Base-by-base conservation (phyloP, 2,329 filamentous ascomycete species). In the Trichoderma cornu-damae region DNA sequence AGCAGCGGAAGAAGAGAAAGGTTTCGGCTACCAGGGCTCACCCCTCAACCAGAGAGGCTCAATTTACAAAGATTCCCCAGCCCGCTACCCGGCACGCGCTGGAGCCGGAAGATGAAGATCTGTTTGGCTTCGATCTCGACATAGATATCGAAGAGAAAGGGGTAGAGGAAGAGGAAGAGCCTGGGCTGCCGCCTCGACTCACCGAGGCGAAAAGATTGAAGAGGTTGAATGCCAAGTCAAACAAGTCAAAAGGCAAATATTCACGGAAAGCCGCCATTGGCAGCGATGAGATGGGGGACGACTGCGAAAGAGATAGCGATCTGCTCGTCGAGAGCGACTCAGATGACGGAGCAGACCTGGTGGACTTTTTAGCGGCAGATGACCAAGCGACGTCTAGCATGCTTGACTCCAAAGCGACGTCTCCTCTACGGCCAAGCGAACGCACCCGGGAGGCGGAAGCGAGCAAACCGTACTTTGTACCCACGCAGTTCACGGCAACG, bases 321-420 rank as follows among this genome's bases (percentile, higher is more conserved):
- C 61, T 75, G 57, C 66, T 75, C 58, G 74, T 76, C 49, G 74
- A 71, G 16, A 74, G 77, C 60, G 77, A 73, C 12, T 79, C 76
- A 0, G 79, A 81, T 58, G 71, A 73, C 58, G 77, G 76, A 11
- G 73, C 69, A 43, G 80, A 82, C 61, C 67, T 83, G 12, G 57
- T 81, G 63, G 73, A 83, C 72, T 79, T 89, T 70, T 66, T 89
- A 64, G 75, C 85, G 65, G 68, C 74, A 61, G 69, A 84, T 69
- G 69, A 84, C 59, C 66, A 68, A 34, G 60, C 69, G 4, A 65
- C 66, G 0, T 76, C 74, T 1, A 75, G 75, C 61, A 68, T 69
- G 62, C 66, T 60, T 28, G 66, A 70, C 12, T 70, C 67, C 5
- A 61, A 62, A 28, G 65, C 65, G 6, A 67, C 69, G n/a, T 66